Evolutionary conservation across 2,329 filamentous ascomycete species (phyloP).

Genomic region (Cytospora schulzeri): DNA sequence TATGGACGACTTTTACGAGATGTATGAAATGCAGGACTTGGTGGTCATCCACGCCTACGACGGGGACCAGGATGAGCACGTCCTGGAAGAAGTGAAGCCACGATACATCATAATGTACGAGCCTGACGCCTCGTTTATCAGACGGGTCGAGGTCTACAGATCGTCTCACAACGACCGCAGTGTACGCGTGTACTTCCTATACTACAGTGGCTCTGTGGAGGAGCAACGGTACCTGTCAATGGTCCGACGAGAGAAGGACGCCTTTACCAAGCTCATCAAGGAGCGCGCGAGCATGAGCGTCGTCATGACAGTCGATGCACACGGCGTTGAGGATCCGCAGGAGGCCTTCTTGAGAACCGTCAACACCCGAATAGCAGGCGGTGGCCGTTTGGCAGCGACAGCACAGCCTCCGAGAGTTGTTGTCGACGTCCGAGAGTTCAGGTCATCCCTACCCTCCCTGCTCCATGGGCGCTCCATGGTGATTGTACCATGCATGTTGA

Average conservation of each 20-base stretch:
- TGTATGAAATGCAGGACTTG: constrained; percentile 89
- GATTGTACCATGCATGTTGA: constrained; percentile 92
- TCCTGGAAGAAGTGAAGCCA: constrained; percentile 92
- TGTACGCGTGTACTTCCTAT: constrained; percentile 94
- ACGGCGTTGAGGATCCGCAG: constrained; percentile 76
- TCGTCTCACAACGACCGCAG: constrained; percentile 89
- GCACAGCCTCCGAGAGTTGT: constrained; percentile 87
- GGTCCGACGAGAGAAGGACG: constrained; percentile 93
- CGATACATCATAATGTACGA: constrained; percentile 99
- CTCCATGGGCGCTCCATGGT: constrained; percentile 87
- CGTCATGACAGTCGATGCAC: constrained; percentile 74
- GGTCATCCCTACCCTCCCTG: constrained; percentile 87
- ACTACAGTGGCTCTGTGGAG: constrained; percentile 92
- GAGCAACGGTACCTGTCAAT: constrained; percentile 90
- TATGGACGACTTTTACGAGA: constrained; percentile 88
- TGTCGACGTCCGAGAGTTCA: constrained; percentile 94
- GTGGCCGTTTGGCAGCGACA: constrained; percentile 80
- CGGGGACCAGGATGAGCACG: constrained; percentile 91
- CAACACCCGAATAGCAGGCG: constrained; percentile 95
- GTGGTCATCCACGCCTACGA: constrained; percentile 92
- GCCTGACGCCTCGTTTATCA: constrained; percentile 90
- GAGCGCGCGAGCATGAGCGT: constrained; percentile 93
- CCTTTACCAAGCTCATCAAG: constrained; percentile 91
- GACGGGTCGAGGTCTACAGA: constrained; percentile 91
- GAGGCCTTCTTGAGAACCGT: constrained; percentile 92